Evolutionary conservation across 371 early-diverging fungal genomes (phyloP).

Genomic region (Nematocida homosporus): DNA sequence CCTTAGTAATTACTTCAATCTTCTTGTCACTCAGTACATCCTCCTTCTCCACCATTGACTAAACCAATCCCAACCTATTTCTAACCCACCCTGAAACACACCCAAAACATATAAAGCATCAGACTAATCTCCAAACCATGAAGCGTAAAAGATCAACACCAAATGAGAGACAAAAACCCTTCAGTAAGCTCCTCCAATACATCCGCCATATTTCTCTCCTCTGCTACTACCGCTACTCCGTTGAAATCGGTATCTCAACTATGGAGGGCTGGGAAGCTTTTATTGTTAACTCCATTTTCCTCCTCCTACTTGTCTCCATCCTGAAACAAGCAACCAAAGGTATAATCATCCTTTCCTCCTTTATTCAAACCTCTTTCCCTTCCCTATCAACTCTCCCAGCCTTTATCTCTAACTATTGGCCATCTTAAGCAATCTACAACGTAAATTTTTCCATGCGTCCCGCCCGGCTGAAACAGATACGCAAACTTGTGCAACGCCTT

Average conservation of each 20-base stretch:
- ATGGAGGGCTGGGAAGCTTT: conserved; percentile 54
- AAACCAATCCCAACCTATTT: too few relatives aligned
- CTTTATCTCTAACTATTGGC: not conserved
- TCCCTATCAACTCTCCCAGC: not conserved
- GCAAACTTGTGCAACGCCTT: conserved; percentile 31
- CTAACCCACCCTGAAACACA: too few relatives aligned
- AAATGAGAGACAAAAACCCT: conserved; percentile 4
- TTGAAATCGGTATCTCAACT: conserved; percentile 58
- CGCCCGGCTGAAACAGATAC: conserved; percentile 36
- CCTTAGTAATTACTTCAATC: conserved; percentile 10
- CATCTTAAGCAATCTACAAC: conserved; percentile 18
- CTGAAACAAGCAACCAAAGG: conserved; percentile 7
- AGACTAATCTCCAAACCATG: not conserved
- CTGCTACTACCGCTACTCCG: conserved; percentile 56
- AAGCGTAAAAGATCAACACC: not conserved
- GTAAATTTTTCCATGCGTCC: conserved; percentile 19
- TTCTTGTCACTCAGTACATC: conserved; percentile 31
- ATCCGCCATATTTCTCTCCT: not conserved
- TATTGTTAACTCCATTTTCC: conserved; percentile 59
- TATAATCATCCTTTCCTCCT: not conserved
- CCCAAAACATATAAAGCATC: conserved; percentile 1
- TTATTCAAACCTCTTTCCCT: not conserved
- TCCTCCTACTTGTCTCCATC: conserved; percentile 52
- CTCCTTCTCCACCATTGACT: conserved; percentile 4
- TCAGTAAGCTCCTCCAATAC: conserved; percentile 12